Base-by-base conservation (phyloP, 441 rosid species). In the Sinapis alba region DNA sequence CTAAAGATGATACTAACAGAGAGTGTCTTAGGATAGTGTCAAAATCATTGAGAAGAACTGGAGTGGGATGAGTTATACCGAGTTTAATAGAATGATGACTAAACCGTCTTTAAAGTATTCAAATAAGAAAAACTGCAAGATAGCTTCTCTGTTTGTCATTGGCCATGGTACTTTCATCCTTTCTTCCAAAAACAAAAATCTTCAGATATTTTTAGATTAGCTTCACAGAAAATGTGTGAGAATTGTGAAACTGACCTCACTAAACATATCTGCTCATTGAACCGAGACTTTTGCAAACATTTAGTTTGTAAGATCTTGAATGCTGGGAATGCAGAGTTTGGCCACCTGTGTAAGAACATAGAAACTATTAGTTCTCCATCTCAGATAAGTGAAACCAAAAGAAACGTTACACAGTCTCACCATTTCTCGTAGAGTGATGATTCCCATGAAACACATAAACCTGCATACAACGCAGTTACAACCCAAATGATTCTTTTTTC, bases 91-190 rank as follows among this genome's bases (percentile, higher is more conserved):
- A 65, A 82, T 86, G 24, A 93, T 78, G 57, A 89, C 64, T 62
- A 96, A 80, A 74, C 86, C 98, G 68, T 91, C 98, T 83, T 89
- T 79, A 38, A 84, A 82, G 84, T 84, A 86, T 81, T 96, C 93
- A 7, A 96, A 90, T 74, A 83, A 20, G 69, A 84, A 87, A 78
- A 72, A 93, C 80, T 92, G 94, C 67, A 90, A 74, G 63, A 69
- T 1, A 7, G 79, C 79, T 82, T 93, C 97, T 86, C 99, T 86
- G 68, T 90, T 75, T 57, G 93, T 78, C 73, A 96, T 65, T 12
- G 98, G 99, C 99, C 98, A 96, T 2, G 94, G 70, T 62, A 88
- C 84, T 93, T 96, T 96, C 94, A 89, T 78, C 88, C 99, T 91
- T 72, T 86, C 91, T 88, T 87, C 84, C 56, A 18, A 50, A 9